Percentiles rank a stretch among this genome's conserved stretches.
phyloP scores from a whole-genome alignment of 1,284 basidiomycete genomes.

The Farysia itapuensis region DNA sequence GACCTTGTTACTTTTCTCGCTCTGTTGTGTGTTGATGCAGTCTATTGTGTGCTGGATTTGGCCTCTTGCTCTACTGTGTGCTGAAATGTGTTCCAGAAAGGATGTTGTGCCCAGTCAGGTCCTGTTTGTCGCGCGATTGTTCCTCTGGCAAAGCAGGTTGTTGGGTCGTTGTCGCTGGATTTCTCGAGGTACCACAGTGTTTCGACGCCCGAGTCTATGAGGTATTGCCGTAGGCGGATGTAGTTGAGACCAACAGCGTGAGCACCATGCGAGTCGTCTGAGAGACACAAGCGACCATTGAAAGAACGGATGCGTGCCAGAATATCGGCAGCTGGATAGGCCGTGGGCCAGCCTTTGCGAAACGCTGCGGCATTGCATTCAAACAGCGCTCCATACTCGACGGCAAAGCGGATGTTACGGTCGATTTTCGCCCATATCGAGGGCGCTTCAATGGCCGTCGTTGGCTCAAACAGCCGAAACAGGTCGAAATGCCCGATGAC shows the following conservation, averaged over 20 bases:
- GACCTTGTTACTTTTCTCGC: no score
- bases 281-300: constrained; percentile 78
- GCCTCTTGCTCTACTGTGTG: constrained; percentile 3
- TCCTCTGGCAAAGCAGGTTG: constrained; percentile 20
- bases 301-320: constrained; percentile 70
- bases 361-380: constrained; percentile 92
- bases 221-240: constrained; percentile 69
- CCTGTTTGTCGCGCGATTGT: constrained; percentile 20
- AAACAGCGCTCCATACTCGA: constrained; percentile 84
- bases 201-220: constrained; percentile 67
- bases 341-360: constrained; percentile 80
- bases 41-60: no score
- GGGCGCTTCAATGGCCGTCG: constrained; percentile 68
- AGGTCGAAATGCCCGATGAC: constrained; percentile 88
- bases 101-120: constrained; percentile 12
- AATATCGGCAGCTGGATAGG: constrained; percentile 81
- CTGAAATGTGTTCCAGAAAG: constrained; percentile 18
- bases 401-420: constrained; percentile 75
- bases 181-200: constrained; percentile 71
- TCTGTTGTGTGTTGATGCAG: no score
- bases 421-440: constrained; percentile 67
- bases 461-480: constrained; percentile 44
- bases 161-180: not conserved
- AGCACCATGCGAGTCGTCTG: constrained; percentile 93
- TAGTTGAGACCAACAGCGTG: constrained; percentile 88